phyloP scores from a whole-genome alignment of 2,329 filamentous ascomycete genomes.

The Paecilomyces sp. region DNA sequence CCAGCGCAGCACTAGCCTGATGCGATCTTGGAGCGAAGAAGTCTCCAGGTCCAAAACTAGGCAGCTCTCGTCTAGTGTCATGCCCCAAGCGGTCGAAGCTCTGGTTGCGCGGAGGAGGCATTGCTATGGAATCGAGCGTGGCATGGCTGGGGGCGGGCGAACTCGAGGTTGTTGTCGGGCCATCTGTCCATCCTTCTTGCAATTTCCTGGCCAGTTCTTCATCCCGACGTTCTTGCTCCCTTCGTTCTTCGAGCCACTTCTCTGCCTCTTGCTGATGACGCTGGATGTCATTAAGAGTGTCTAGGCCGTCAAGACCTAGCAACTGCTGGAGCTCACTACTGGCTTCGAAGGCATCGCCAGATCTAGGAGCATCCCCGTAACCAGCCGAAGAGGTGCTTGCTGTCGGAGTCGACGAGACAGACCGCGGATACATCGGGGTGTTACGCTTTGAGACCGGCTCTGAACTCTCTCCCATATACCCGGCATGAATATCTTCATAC shows the following conservation, averaged over 20 bases:
- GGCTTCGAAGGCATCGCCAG: not conserved
- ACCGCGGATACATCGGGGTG: not conserved
- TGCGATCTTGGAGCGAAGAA: not conserved
- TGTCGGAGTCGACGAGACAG: not conserved
- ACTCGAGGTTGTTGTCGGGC: slow-evolving; percentile 1
- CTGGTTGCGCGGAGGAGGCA: not conserved
- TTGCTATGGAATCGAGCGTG: not conserved
- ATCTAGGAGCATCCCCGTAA: not conserved
- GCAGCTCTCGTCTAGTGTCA: not conserved
- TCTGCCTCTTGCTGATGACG: slow-evolving; percentile 25
- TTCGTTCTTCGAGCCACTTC: slow-evolving; percentile 19
- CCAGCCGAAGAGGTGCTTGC: not conserved
- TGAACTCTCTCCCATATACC: slow-evolving; percentile 3
- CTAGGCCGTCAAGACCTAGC: slow-evolving; percentile 17
- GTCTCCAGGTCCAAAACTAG: not conserved
- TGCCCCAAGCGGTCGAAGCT: not conserved
- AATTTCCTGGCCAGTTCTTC: slow-evolving; percentile 31
- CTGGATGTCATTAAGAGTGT: slow-evolving; percentile 17
- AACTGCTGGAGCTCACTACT: slow-evolving; percentile 14
- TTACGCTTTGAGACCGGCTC: slow-evolving; percentile 8
- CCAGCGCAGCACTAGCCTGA: not conserved
- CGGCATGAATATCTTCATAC: slow-evolving; percentile 2
- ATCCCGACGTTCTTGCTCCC: slow-evolving; percentile 29
- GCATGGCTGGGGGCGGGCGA: not conserved
- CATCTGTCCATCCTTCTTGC: slow-evolving; percentile 20